Evolutionary conservation across 495 filamentous ascomycete genomes (phyloP).

Genomic region (Podospora bellae-mahoneyi): DNA sequence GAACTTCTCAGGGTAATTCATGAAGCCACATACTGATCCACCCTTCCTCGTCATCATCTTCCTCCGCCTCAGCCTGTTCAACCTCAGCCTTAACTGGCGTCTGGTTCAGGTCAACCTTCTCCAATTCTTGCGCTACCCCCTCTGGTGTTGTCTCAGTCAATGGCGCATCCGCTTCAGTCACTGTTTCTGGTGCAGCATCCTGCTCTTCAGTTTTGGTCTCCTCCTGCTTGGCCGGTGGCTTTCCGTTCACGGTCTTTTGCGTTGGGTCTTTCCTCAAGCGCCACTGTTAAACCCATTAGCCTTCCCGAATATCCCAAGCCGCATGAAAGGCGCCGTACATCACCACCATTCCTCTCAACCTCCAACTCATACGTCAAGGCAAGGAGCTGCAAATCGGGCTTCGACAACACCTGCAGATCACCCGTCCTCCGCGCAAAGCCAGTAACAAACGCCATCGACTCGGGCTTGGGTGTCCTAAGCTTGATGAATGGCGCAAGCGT

Average conservation of each 20-base stretch:
- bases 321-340: constrained; percentile 18
- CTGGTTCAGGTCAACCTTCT: constrained; percentile 17
- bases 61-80: constrained; percentile 22
- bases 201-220: constrained; percentile 13
- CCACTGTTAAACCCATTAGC: constrained; percentile 49
- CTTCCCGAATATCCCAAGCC: neutral
- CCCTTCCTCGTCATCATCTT: constrained; percentile 32
- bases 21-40: constrained; percentile 66
- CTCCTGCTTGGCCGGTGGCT: constrained; percentile 48
- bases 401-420: constrained; percentile 80
- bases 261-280: constrained; percentile 71
- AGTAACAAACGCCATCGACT: constrained; percentile 72
- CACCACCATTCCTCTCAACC: constrained; percentile 74
- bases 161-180: constrained; percentile 15
- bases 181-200: constrained; percentile 12
- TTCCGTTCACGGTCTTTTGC: constrained; percentile 72
- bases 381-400: constrained; percentile 81
- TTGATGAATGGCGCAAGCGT: constrained; percentile 80
- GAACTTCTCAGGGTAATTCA: neutral
- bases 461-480: constrained; percentile 65
- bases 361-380: constrained; percentile 91
- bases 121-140: constrained; percentile 30
- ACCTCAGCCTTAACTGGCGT: constrained; percentile 36
- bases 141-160: neutral
- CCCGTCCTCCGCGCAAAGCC: constrained; percentile 88